phyloP scores from a whole-genome alignment of 352 stramenopile species.

The Phytophthora syringae region DNA sequence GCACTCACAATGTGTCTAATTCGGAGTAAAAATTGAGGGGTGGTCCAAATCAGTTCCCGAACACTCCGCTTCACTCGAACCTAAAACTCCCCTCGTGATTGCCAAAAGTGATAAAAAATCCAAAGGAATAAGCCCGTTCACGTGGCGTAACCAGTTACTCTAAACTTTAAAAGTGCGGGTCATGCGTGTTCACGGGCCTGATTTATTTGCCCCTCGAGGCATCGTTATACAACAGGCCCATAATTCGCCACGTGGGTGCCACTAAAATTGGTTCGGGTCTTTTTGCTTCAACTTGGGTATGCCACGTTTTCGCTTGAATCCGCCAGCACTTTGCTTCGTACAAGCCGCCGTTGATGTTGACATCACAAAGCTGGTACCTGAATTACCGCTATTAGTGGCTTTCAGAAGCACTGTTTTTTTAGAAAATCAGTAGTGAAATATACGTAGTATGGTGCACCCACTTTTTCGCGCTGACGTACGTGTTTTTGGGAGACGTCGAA shows the following conservation, averaged over 20 bases:
- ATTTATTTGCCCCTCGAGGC: background rate
- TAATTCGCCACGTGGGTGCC: background rate
- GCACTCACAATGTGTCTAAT: too few species aligned
- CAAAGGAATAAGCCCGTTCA: background rate
- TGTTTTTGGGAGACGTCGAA: too few species aligned
- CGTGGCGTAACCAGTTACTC: background rate
- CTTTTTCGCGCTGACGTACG: too few species aligned
- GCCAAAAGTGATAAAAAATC: background rate
- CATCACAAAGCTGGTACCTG: too few species aligned
- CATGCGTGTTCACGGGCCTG: background rate
- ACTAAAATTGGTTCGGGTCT: background rate
- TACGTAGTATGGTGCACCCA: background rate
- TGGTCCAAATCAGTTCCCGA: too few species aligned
- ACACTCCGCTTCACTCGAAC: too few species aligned
- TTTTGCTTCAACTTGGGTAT: background rate
- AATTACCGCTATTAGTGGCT: background rate
- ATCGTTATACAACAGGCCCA: background rate
- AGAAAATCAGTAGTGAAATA: background rate
- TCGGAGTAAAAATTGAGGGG: too few species aligned
- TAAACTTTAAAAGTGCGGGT: background rate
- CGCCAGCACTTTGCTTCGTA: background rate
- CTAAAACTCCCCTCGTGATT: background rate
- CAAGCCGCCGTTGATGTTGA: too few species aligned
- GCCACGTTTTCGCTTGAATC: background rate
- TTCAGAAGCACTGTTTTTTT: background rate